Conservation (phyloP, 2,329 filamentous ascomycete species). For the Penicillium sclerotigenum region DNA sequence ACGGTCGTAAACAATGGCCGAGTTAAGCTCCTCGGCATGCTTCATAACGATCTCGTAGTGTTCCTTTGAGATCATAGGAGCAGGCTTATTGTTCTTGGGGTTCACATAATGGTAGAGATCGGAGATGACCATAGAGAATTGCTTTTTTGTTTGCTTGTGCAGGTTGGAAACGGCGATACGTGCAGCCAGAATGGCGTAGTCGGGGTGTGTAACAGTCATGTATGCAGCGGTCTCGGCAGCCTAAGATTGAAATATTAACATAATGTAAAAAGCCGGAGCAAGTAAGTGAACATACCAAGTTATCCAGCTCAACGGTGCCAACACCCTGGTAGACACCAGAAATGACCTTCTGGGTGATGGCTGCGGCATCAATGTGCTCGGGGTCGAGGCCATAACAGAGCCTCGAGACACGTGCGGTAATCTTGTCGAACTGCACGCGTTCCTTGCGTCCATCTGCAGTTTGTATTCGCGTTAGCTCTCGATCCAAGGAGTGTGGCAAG, state of each 20-base stretch:
- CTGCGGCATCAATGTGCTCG: constrained; percentile 93
- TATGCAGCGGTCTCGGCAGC: constrained; percentile 98
- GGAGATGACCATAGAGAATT: constrained; percentile 91
- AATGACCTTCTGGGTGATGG: constrained; percentile 99
- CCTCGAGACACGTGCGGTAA: constrained; percentile 95
- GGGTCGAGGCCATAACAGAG: constrained; percentile 96
- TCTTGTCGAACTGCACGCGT: constrained; percentile 99
- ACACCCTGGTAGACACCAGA: constrained; percentile 98
- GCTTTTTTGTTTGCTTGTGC: constrained; percentile 99
- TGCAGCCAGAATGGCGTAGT: constrained; percentile 97
- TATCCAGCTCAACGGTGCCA: constrained; percentile 92
- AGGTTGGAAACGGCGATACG: constrained; percentile 99
- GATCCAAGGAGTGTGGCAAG: constrained; percentile 18
- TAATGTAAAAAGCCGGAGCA: neutral
- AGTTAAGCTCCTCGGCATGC: constrained; percentile 95
- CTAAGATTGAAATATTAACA: constrained; percentile 49
- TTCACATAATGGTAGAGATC: constrained; percentile 97
- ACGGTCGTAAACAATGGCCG: constrained; percentile 96
- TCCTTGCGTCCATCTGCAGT: constrained; percentile 92
- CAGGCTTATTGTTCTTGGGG: constrained; percentile 76
- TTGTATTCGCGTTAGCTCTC: constrained; percentile 20
- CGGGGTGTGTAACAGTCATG: constrained; percentile 98
- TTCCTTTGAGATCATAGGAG: constrained; percentile 91
- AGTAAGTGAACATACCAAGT: constrained; percentile 65
- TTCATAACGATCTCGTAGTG: constrained; percentile 93